phyloP scores from a whole-genome alignment of 2,329 filamentous ascomycete genomes.

The Arachnomyces sp. region DNA sequence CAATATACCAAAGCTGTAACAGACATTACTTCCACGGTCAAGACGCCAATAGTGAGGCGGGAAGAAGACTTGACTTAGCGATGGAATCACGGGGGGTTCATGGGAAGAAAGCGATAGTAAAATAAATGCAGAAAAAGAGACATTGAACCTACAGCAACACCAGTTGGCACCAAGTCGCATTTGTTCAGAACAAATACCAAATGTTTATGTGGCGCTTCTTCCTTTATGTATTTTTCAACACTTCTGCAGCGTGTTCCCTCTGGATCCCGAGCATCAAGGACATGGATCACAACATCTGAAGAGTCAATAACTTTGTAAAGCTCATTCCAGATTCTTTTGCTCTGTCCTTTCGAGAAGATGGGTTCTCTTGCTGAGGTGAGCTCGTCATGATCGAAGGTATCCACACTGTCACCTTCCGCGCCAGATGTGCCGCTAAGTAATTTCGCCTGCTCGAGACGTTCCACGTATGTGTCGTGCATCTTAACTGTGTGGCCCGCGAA shows the following conservation, averaged over 20 bases:
- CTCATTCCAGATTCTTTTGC: conserved; percentile 95
- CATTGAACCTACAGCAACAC: conserved; percentile 75
- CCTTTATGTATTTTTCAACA: conserved; percentile 85
- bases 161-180: conserved; percentile 85
- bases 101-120: conserved; percentile 7
- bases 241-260: conserved; percentile 82
- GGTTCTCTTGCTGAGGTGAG: conserved; percentile 66
- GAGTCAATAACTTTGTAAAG: conserved; percentile 93
- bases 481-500: conserved; percentile 72
- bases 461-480: conserved; percentile 73
- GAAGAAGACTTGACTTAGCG: conserved; percentile 89
- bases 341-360: conserved; percentile 91
- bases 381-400: conserved; percentile 37
- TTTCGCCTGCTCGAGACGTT: conserved; percentile 70
- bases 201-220: conserved; percentile 95
- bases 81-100: conserved; percentile 26
- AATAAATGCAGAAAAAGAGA: conserved; percentile 7
- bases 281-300: conserved; percentile 92
- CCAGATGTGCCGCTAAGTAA: conserved; percentile 65
- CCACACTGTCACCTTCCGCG: conserved; percentile 43
- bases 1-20: conserved; percentile 99
- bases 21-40: conserved; percentile 69
- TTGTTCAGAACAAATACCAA: conserved; percentile 85
- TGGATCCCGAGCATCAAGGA: conserved; percentile 82
- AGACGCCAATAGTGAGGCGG: conserved; percentile 49